Percentiles rank a stretch among this genome's conserved stretches.
Evolutionary conservation across 306 rosid species (phyloP).

Genomic region (Canavalia ensiformis): DNA sequence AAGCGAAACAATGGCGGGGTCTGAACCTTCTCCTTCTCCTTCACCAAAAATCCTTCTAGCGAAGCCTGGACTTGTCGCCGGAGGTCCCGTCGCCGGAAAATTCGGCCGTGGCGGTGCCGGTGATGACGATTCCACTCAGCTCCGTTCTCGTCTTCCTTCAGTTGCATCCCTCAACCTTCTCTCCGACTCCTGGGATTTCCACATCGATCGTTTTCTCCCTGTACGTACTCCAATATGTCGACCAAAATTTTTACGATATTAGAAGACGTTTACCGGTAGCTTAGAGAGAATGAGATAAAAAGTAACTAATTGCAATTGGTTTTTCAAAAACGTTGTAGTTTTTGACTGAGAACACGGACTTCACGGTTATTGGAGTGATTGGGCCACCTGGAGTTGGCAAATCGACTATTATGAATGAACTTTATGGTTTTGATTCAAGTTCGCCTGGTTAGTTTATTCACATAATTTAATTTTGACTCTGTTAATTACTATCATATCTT

Average conservation of each 20-base stretch:
- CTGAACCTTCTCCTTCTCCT: constrained; percentile 63
- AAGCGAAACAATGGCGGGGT: constrained; percentile 46
- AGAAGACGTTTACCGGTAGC: background rate
- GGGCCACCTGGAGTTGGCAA: constrained; percentile 93
- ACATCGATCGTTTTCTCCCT: constrained; percentile 92
- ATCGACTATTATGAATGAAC: constrained; percentile 85
- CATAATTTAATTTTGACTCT: constrained; percentile 7
- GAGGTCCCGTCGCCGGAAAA: constrained; percentile 62
- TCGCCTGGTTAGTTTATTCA: constrained; percentile 72
- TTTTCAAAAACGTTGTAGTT: constrained; percentile 62
- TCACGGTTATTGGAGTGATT: constrained; percentile 86
- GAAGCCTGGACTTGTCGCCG: constrained; percentile 76
- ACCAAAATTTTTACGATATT: too few relatives aligned
- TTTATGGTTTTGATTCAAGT: constrained; percentile 82
- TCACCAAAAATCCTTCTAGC: constrained; percentile 86
- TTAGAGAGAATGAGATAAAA: too few relatives aligned
- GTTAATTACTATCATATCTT: background rate
- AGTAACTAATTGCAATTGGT: background rate
- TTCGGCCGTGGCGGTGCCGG: constrained; percentile 67
- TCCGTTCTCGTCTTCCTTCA: constrained; percentile 83
- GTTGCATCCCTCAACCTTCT: constrained; percentile 91
- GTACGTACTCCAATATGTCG: constrained; percentile 47
- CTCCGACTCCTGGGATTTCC: constrained; percentile 92
- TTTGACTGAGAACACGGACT: constrained; percentile 87
- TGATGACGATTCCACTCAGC: constrained; percentile 72